Conservation (phyloP, 768 basidiomycete genomes). For the Pleurotus tuber-regium region DNA sequence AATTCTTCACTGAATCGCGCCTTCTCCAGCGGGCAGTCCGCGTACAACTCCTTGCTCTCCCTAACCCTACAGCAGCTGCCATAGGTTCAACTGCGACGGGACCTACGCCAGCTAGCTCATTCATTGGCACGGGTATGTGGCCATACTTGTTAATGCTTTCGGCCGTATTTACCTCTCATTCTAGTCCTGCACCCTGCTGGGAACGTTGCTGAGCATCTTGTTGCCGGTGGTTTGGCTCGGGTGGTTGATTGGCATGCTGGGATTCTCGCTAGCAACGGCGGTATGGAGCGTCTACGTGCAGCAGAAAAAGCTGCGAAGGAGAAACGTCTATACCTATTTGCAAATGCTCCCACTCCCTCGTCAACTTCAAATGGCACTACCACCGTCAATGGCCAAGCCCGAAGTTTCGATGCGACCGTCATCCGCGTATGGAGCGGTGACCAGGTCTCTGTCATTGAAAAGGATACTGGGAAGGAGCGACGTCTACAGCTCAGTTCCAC, state of each 20-base stretch:
- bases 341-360: constrained; percentile 43
- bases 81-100: constrained; percentile 62
- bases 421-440: constrained; percentile 91
- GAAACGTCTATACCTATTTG: constrained; percentile 68
- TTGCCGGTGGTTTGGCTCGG: constrained; percentile 81
- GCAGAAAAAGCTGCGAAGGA: constrained; percentile 84
- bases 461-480: constrained; percentile 71
- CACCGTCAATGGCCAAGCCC: constrained; percentile 36
- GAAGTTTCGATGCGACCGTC: constrained; percentile 79
- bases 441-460: constrained; percentile 79
- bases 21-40: constrained; percentile 78
- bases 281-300: constrained; percentile 83
- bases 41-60: constrained; percentile 77
- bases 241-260: constrained; percentile 98
- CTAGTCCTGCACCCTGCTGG: constrained; percentile 88
- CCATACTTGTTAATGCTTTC: not conserved
- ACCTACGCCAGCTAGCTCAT: constrained; percentile 73
- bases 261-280: constrained; percentile 80
- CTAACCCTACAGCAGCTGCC: constrained; percentile 74
- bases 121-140: constrained; percentile 78
- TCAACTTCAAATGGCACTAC: constrained; percentile 40
- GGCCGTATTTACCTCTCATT: constrained; percentile 7
- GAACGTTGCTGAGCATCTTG: constrained; percentile 89
- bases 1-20: constrained; percentile 89
- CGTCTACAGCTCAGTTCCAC: constrained; percentile 88